Conservation (phyloP, 352 stramenopile species). For the Pythium periplocum region DNA sequence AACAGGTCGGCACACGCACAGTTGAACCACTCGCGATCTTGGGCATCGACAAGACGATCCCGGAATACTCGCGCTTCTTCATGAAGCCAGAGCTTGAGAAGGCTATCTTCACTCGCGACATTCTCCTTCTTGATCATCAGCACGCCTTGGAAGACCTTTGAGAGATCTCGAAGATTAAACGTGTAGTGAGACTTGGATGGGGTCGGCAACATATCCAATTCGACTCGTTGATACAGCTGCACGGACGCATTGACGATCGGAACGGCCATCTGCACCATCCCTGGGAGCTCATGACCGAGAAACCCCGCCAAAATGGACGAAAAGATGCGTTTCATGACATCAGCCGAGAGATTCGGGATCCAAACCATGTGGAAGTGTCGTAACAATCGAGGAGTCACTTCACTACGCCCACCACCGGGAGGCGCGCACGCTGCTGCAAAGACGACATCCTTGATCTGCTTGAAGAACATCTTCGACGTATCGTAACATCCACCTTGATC, state of each 20-base stretch:
- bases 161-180: constrained; percentile 92
- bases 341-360: constrained; percentile 79
- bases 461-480: constrained; percentile 92
- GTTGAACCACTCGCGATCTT: constrained; percentile 89
- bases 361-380: constrained; percentile 91
- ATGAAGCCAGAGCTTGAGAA: constrained; percentile 90
- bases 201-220: constrained; percentile 87
- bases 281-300: constrained; percentile 57
- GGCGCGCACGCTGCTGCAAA: constrained; percentile 83
- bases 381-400: constrained; percentile 81
- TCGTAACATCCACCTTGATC: constrained; percentile 90
- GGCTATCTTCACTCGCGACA: constrained; percentile 51
- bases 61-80: constrained; percentile 90
- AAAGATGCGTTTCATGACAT: constrained; percentile 89
- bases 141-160: constrained; percentile 91
- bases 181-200: constrained; percentile 92
- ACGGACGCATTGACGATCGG: constrained; percentile 88
- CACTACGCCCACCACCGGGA: constrained; percentile 80
- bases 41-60: constrained; percentile 85
- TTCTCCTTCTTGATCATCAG: constrained; percentile 89
- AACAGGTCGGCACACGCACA: constrained; percentile 63
- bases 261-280: constrained; percentile 59
- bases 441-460: constrained; percentile 85
- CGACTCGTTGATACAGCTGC: constrained; percentile 83
- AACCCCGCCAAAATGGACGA: constrained; percentile 88